Percentiles rank a stretch among this genome's conserved stretches.
Evolutionary conservation across 208 protist species (phyloP).

Genomic region (Crithidia expoeki): DNA sequence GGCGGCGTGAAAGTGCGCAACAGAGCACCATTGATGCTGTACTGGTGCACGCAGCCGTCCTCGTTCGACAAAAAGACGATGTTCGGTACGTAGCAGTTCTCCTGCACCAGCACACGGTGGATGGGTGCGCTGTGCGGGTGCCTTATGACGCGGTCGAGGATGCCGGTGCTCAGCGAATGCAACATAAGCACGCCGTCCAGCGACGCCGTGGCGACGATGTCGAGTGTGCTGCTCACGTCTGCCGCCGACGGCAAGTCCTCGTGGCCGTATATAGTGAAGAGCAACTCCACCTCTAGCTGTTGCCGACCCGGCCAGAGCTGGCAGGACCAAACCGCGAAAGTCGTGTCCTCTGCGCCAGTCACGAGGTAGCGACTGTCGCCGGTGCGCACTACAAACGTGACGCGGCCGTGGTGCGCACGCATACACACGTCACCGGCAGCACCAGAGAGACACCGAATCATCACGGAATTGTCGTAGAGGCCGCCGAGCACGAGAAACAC

Average conservation of each 20-base stretch:
- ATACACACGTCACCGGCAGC: constrained; percentile 59
- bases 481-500: constrained; percentile 80
- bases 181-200: constrained; percentile 84
- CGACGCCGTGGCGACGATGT: constrained; percentile 85
- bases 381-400: constrained; percentile 69
- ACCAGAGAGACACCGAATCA: constrained; percentile 62
- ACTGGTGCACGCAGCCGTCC: constrained; percentile 83
- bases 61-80: constrained; percentile 70
- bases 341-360: constrained; percentile 89
- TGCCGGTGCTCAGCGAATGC: constrained; percentile 68
- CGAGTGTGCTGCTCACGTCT: constrained; percentile 68
- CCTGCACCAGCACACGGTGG: constrained; percentile 81
- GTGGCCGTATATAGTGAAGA: constrained; percentile 87
- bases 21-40: constrained; percentile 77
- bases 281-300: constrained; percentile 57
- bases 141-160: constrained; percentile 68
- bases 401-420: constrained; percentile 74
- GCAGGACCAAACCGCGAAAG: constrained; percentile 89
- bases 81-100: constrained; percentile 83
- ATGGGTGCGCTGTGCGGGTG: constrained; percentile 71
- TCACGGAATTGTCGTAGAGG: constrained; percentile 83
- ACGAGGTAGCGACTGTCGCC: constrained; percentile 82
- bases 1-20: constrained; percentile 67
- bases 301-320: constrained; percentile 37
- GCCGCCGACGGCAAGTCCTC: constrained; percentile 82